phyloP scores from a whole-genome alignment of 805 yeast genomes.

The Starmera dryadoides region DNA sequence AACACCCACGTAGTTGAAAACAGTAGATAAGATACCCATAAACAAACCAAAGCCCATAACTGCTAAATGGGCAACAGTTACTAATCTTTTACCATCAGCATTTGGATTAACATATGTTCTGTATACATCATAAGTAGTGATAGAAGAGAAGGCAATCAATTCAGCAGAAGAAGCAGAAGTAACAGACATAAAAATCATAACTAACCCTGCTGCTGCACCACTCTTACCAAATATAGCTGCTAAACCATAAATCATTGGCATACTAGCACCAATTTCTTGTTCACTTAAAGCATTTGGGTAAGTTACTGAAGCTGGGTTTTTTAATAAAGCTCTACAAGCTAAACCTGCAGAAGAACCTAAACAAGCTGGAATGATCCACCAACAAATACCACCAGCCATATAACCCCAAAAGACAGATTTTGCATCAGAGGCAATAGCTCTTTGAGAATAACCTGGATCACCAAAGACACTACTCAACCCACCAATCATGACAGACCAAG shows the following conservation, averaged over 20 bases:
- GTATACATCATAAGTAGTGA: slow-evolving; percentile 33
- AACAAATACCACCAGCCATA: slow-evolving; percentile 28
- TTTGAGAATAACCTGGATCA: slow-evolving; percentile 32
- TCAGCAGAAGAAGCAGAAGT: slow-evolving; percentile 38
- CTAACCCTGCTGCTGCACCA: slow-evolving; percentile 34
- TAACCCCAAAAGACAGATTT: slow-evolving; percentile 28
- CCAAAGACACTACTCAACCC: slow-evolving; percentile 27
- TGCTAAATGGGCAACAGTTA: slow-evolving; percentile 25
- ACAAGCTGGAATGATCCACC: slow-evolving; percentile 30
- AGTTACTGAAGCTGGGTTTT: slow-evolving; percentile 27
- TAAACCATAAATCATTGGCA: slow-evolving; percentile 29
- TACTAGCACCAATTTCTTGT: slow-evolving; percentile 31
- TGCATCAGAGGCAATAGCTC: slow-evolving; percentile 35
- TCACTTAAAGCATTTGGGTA: slow-evolving; percentile 32
- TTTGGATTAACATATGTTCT: slow-evolving; percentile 30
- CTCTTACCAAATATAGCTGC: slow-evolving; percentile 41
- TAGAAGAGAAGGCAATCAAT: slow-evolving; percentile 33
- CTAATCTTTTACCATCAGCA: slow-evolving; percentile 31
- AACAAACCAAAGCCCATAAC: slow-evolving; percentile 33
- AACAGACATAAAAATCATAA: slow-evolving; percentile 35
- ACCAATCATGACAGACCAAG: slow-evolving; percentile 25
- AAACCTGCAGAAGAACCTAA: slow-evolving; percentile 29
- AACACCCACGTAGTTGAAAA: slow-evolving; percentile 34
- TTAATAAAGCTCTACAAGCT: slow-evolving; percentile 27
- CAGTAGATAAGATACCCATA: slow-evolving; percentile 29